Evolutionary conservation across 2,329 filamentous ascomycete genomes (phyloP).

Genomic region (Aspergillus proliferans): DNA sequence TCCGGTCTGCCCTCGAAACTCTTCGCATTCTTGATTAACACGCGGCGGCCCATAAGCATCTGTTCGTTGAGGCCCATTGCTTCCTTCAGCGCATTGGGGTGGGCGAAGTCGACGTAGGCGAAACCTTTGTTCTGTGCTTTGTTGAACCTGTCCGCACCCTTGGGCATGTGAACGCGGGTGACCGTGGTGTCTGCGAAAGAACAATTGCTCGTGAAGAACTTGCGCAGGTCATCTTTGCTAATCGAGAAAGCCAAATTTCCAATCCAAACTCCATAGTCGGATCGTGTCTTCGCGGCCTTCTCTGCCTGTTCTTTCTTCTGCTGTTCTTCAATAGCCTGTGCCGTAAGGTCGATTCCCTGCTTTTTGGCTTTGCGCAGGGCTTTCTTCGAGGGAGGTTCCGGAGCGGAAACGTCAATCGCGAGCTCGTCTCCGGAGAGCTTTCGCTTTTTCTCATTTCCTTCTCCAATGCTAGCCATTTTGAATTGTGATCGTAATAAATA

Average conservation of each 20-base stretch:
- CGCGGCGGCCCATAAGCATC: conserved; percentile 65
- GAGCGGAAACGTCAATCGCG: conserved; percentile 81
- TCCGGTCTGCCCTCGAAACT: conserved; percentile 85
- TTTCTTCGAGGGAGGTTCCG: conserved; percentile 92
- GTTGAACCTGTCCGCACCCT: conserved; percentile 45
- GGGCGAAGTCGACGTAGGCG: conserved; percentile 88
- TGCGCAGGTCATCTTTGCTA: conserved; percentile 66
- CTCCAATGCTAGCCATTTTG: conserved; percentile 24
- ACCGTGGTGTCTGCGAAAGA: conserved; percentile 64
- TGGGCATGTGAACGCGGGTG: conserved; percentile 76
- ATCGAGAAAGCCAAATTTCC: conserved; percentile 86
- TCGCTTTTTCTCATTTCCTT: conserved; percentile 55
- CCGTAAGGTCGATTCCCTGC: conserved; percentile 20
- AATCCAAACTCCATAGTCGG: conserved; percentile 86
- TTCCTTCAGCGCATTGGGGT: conserved; percentile 60
- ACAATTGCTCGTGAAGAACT: conserved; percentile 70
- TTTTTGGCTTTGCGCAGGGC: conserved; percentile 87
- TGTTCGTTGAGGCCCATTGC: conserved; percentile 83
- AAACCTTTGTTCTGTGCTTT: conserved; percentile 80
- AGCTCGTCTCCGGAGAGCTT: conserved; percentile 62
- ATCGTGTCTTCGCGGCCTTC: conserved; percentile 47
- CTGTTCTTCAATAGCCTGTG: conserved; percentile 26
- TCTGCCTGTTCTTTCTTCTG: conserved; percentile 30
- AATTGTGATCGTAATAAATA: background rate
- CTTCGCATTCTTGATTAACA: conserved; percentile 89